Percentiles rank a stretch among this genome's conserved stretches.
Evolutionary conservation across 2,329 filamentous ascomycete genomes (phyloP).

Genomic region (Diaporthe destruens): DNA sequence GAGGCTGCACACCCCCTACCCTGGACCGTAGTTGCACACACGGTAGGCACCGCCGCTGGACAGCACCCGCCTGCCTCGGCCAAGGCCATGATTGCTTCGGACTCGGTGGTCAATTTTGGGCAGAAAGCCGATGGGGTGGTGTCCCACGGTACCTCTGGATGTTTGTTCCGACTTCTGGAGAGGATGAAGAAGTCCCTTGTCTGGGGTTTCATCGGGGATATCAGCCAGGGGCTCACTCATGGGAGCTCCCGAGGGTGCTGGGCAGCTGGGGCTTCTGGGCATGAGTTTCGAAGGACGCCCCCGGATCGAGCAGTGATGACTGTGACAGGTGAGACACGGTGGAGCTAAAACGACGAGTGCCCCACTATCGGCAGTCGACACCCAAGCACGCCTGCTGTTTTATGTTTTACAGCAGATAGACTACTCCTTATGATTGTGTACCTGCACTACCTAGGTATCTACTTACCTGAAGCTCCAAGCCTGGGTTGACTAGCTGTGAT

Average conservation of each 20-base stretch:
- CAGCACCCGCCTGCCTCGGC: neutral
- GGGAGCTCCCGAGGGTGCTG: slow-evolving; percentile 27
- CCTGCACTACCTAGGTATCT: too few relatives aligned
- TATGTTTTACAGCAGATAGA: neutral
- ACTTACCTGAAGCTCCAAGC: neutral
- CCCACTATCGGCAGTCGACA: slow-evolving; percentile 4
- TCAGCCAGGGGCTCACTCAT: slow-evolving; percentile 23
- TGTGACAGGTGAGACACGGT: slow-evolving; percentile 24
- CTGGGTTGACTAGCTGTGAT: neutral
- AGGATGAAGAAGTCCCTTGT: slow-evolving; percentile 2
- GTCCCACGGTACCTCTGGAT: too few relatives aligned
- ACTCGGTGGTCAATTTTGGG: neutral
- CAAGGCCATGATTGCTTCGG: neutral
- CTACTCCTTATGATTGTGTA: too few relatives aligned
- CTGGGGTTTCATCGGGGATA: slow-evolving; percentile 9
- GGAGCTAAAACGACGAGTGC: slow-evolving; percentile 18
- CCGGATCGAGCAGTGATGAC: slow-evolving; percentile 12
- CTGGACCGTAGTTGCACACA: neutral
- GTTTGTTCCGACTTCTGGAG: slow-evolving; percentile 7
- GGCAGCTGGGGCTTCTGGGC: slow-evolving; percentile 11
- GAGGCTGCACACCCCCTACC: neutral
- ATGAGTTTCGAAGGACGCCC: slow-evolving; percentile 3
- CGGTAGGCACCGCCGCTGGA: neutral
- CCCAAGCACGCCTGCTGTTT: neutral
- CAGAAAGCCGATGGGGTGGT: neutral